phyloP scores from a whole-genome alignment of 306 rosid species.

The Malus sylvestris region DNA sequence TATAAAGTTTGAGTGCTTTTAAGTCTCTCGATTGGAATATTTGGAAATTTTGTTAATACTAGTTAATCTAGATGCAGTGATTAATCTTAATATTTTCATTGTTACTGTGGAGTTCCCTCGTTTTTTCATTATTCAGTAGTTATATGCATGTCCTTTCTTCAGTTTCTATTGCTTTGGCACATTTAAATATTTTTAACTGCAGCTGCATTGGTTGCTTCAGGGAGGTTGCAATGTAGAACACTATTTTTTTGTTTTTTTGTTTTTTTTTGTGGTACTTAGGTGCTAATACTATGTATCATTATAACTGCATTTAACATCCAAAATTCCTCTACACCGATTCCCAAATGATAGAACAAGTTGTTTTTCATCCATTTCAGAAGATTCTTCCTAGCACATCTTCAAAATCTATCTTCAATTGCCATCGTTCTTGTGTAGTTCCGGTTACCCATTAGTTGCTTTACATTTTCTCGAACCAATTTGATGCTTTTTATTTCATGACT shows the following conservation, averaged over 20 bases:
- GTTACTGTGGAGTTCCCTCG: not conserved
- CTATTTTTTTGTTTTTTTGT: not conserved
- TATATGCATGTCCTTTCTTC: not conserved
- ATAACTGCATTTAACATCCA: not conserved
- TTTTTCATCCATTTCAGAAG: not conserved
- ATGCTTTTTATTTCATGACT: no score
- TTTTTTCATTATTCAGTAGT: not conserved
- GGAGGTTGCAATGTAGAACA: not conserved
- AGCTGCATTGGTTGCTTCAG: not conserved
- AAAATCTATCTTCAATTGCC: not conserved
- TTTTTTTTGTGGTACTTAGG: not conserved
- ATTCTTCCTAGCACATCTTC: not conserved
- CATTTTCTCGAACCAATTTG: not conserved
- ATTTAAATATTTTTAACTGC: not conserved
- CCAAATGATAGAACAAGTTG: not conserved
- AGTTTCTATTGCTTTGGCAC: not conserved
- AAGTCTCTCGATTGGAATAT: not conserved
- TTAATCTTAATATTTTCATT: not conserved
- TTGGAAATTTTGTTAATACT: not conserved
- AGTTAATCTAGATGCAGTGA: not conserved
- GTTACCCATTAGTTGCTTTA: not conserved
- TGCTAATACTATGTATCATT: not conserved
- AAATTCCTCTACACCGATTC: not conserved
- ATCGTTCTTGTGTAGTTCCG: not conserved
- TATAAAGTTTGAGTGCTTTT: not conserved